These are phyloP conservation scores for Teratosphaeria destructans DNA, from an alignment of 2,329 filamentous ascomycete genomes.

Conservation along the genomic window DNA sequence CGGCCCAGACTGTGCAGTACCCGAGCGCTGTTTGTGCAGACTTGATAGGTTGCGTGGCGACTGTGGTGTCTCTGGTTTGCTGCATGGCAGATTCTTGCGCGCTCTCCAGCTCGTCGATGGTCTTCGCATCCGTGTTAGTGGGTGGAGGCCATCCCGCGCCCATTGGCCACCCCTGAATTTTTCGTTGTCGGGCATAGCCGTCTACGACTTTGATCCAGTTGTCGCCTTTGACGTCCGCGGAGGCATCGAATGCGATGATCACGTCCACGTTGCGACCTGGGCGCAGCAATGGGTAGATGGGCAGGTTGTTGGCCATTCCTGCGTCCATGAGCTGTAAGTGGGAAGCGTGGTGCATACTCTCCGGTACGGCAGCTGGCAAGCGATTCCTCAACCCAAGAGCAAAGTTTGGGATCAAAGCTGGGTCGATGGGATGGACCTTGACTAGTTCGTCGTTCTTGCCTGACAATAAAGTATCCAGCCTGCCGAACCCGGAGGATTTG, in stretches of 20 bases:
- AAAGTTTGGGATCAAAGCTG: conserved; percentile 83
- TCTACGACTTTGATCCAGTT: conserved; percentile 95
- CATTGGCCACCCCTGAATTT: conserved; percentile 87
- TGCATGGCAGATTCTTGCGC: conserved; percentile 52
- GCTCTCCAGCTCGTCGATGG: conserved; percentile 54
- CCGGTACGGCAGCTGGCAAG: conserved; percentile 66
- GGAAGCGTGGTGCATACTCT: conserved; percentile 47
- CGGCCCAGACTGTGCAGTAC: conserved; percentile 94
- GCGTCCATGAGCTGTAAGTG: conserved; percentile 75
- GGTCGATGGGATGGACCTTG: conserved; percentile 91
- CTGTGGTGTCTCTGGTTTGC: conserved; percentile 43
- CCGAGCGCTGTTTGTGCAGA: conserved; percentile 46
- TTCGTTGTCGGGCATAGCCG: conserved; percentile 81
- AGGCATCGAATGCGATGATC: conserved; percentile 86
- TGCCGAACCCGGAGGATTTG: conserved; percentile 60
- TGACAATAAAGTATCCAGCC: conserved; percentile 69
- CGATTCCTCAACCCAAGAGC: conserved; percentile 67
- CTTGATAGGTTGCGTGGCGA: not conserved
- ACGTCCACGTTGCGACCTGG: conserved; percentile 83
- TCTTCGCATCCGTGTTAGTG: conserved; percentile 48
- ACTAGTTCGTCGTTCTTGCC: conserved; percentile 73
- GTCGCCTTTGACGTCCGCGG: conserved; percentile 82
- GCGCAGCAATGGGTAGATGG: conserved; percentile 85
- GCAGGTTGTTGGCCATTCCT: conserved; percentile 96
- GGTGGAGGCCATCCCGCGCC: conserved; percentile 83